phyloP scores from a whole-genome alignment of 495 filamentous ascomycete species.

The Tetracladium setigerum region DNA sequence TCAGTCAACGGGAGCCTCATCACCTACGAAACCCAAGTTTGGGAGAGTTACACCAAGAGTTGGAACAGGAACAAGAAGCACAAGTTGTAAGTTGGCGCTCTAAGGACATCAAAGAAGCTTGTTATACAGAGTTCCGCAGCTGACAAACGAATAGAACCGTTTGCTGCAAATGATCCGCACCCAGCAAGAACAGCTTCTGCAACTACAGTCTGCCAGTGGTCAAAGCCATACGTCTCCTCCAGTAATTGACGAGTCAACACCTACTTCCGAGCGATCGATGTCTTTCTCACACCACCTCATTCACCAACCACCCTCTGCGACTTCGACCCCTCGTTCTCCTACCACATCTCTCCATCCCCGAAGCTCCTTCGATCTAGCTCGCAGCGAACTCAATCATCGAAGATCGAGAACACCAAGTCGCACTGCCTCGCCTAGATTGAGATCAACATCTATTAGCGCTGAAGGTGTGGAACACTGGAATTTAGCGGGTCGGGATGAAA shows the following conservation, averaged over 20 bases:
- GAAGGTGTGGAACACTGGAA: slow-evolving; percentile 36
- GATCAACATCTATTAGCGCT: slow-evolving; percentile 45
- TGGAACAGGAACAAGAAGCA: slow-evolving; percentile 91
- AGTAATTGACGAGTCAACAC: slow-evolving; percentile 60
- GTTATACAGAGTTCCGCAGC: background rate
- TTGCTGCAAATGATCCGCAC: slow-evolving; percentile 83
- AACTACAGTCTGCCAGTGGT: slow-evolving; percentile 45
- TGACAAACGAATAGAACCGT: slow-evolving; percentile 55
- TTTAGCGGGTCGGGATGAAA: slow-evolving; percentile 60
- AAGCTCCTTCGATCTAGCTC: slow-evolving; percentile 49
- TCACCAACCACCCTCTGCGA: slow-evolving; percentile 32
- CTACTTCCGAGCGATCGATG: slow-evolving; percentile 55
- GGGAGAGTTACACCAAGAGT: slow-evolving; percentile 91
- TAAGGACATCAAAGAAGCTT: background rate
- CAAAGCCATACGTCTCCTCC: slow-evolving; percentile 35
- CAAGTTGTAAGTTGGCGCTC: slow-evolving; percentile 60
- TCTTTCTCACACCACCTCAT: slow-evolving; percentile 40
- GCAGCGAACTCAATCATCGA: slow-evolving; percentile 38
- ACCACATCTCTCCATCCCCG: slow-evolving; percentile 45
- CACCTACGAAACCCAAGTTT: slow-evolving; percentile 66
- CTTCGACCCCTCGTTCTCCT: slow-evolving; percentile 41
- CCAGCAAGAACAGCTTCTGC: slow-evolving; percentile 76
- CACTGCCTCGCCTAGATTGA: slow-evolving; percentile 45
- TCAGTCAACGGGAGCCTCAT: slow-evolving; percentile 50
- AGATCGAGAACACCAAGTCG: slow-evolving; percentile 51